Conservation (phyloP, 306 rosid genomes). For the Cucumis melo region DNA sequence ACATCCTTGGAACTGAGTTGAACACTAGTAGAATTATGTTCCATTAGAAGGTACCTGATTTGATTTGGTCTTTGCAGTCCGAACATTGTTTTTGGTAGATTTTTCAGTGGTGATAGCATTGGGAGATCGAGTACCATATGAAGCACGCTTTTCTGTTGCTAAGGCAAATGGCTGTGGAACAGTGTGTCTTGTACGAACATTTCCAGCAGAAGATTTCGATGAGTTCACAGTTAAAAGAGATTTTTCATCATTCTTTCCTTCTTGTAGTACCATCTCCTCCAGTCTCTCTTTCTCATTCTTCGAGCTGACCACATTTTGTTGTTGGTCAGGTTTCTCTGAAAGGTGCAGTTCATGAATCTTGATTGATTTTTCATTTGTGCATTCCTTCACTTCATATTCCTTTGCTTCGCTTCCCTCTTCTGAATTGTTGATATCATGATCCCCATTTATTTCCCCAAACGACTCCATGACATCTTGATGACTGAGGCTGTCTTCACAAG, state of each 20-base stretch:
- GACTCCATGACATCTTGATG: constrained; percentile 38
- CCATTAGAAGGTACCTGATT: constrained; percentile 41
- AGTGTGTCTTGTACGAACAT: constrained; percentile 49
- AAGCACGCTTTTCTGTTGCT: constrained; percentile 94
- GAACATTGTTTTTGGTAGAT: constrained; percentile 24
- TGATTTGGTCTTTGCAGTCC: constrained; percentile 38
- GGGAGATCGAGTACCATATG: constrained; percentile 31
- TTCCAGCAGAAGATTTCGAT: constrained; percentile 38
- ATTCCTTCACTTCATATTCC: constrained; percentile 94
- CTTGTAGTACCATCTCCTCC: constrained; percentile 25
- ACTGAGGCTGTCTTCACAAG: constrained; percentile 28
- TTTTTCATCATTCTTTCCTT: constrained; percentile 33
- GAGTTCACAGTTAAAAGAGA: constrained; percentile 31
- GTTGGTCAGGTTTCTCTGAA: constrained; percentile 22
- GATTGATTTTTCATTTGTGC: constrained; percentile 68
- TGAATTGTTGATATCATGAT: constrained; percentile 42
- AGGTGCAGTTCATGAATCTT: constrained; percentile 22
- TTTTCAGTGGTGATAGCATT: constrained; percentile 22
- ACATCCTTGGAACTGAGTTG: not conserved
- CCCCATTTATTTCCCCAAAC: constrained; percentile 45
- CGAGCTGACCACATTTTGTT: constrained; percentile 17
- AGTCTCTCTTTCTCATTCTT: constrained; percentile 19
- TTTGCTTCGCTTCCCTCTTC: constrained; percentile 58
- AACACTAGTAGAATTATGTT: not conserved
- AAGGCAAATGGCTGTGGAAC: constrained; percentile 90